These are phyloP conservation scores for Metschnikowia santaceciliae DNA, from an alignment of 805 yeast genomes.

Conservation along the genomic window DNA sequence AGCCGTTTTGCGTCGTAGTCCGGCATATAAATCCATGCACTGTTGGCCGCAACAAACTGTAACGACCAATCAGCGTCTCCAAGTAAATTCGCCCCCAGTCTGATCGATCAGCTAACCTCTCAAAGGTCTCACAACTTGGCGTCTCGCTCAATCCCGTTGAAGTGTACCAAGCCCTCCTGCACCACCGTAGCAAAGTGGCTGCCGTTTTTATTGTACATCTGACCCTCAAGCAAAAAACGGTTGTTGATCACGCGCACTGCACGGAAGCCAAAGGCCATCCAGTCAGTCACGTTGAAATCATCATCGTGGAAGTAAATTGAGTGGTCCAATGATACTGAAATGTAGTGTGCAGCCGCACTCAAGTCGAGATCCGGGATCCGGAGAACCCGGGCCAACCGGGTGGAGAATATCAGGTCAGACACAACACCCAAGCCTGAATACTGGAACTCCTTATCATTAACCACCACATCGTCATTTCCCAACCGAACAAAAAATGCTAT, in stretches of 20 bases:
- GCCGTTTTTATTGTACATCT: conserved; percentile 48
- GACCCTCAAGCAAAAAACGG: conserved; percentile 55
- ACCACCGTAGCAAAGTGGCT: conserved; percentile 54
- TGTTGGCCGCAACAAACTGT: too few species aligned
- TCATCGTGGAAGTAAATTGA: conserved; percentile 60
- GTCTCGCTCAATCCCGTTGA: conserved; percentile 22
- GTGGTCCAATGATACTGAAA: conserved; percentile 64
- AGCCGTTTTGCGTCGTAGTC: too few species aligned
- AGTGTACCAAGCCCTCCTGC: conserved; percentile 58
- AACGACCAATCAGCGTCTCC: too few species aligned
- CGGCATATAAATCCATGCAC: too few species aligned
- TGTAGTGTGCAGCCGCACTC: conserved; percentile 25
- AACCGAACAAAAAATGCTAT: conserved; percentile 24
- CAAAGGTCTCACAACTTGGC: conserved; percentile 10
- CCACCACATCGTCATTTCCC: conserved; percentile 21
- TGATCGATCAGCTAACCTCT: background rate
- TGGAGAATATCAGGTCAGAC: conserved; percentile 54
- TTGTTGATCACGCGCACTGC: conserved; percentile 49
- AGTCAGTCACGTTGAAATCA: conserved; percentile 37
- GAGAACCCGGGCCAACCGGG: conserved; percentile 50
- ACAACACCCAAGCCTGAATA: conserved; percentile 58
- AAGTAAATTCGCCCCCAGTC: too few species aligned
- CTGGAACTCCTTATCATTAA: conserved; percentile 23
- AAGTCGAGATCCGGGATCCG: conserved; percentile 31
- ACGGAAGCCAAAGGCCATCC: conserved; percentile 48